phyloP scores from a whole-genome alignment of 2,329 filamentous ascomycete species.

The Paracoccidioides brasiliensis region DNA sequence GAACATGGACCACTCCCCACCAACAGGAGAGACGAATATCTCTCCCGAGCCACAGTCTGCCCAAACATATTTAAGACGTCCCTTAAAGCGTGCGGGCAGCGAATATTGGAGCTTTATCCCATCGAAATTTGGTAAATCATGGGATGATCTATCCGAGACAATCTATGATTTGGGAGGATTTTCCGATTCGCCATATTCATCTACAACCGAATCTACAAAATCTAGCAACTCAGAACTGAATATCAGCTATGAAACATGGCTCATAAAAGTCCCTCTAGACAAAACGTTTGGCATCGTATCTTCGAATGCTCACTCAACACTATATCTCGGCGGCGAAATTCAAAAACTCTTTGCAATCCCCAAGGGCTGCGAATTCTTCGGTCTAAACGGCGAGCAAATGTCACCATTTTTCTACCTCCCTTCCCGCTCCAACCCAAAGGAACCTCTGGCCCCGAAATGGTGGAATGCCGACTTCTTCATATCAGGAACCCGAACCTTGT shows the following conservation, averaged over 20 bases:
- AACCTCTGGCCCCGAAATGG: background rate
- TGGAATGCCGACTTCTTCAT: conserved; percentile 2
- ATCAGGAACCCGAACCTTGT: background rate
- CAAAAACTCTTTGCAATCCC: background rate
- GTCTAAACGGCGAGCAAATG: conserved; percentile 1
- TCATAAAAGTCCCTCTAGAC: background rate
- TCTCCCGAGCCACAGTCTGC: background rate
- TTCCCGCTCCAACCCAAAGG: background rate
- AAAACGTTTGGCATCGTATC: background rate
- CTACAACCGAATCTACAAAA: background rate
- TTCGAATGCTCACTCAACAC: background rate
- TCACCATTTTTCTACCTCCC: conserved; percentile 3
- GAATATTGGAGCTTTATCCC: conserved; percentile 3
- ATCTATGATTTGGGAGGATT: conserved; percentile 3
- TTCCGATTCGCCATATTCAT: background rate
- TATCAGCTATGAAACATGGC: conserved; percentile 1
- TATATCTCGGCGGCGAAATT: background rate
- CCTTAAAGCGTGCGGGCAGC: background rate
- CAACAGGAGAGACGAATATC: background rate
- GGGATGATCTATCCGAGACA: background rate
- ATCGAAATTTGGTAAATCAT: background rate
- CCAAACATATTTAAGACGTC: background rate
- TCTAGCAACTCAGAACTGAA: background rate
- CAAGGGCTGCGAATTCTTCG: conserved; percentile 1
- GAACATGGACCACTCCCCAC: background rate